Evolutionary conservation across 2,329 filamentous ascomycete species (phyloP).

Genomic region (Fusarium sp.): DNA sequence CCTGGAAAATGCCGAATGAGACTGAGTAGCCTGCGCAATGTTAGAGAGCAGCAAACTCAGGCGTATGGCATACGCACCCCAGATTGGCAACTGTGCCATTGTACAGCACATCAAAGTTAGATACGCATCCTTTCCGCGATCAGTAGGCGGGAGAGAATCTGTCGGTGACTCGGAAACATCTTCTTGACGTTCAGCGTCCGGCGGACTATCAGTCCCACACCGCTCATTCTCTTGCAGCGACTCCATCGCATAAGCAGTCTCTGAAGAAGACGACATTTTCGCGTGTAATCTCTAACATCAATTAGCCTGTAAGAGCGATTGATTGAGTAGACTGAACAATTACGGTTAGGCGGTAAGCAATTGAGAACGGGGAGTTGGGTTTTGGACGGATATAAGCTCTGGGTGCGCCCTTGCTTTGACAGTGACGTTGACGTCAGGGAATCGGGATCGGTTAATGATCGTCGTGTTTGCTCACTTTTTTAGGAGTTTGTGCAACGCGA

Average conservation of each 20-base stretch:
- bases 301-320: too few species aligned
- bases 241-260: background rate
- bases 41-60: background rate
- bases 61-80: constrained; percentile 35
- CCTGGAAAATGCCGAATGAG: constrained; percentile 75
- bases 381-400: background rate
- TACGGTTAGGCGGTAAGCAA: background rate
- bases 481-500: background rate
- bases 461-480: background rate
- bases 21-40: constrained; percentile 46
- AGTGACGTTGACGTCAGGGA: constrained; percentile 11
- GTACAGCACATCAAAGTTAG: constrained; percentile 49
- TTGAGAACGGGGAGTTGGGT: background rate
- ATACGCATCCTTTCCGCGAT: constrained; percentile 48
- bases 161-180: background rate
- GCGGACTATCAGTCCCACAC: background rate
- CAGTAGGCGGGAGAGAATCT: constrained; percentile 43
- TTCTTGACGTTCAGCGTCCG: background rate
- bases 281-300: too few species aligned
- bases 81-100: constrained; percentile 49
- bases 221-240: background rate
- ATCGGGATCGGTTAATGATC: background rate
- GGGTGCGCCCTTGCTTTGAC: constrained; percentile 24
- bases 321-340: background rate
- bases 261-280: background rate